Evolutionary conservation across 2,329 filamentous ascomycete genomes (phyloP), one percentile per base, ranked within the genome.

Genomic region (Cryphonectria carpinicola): DNA sequence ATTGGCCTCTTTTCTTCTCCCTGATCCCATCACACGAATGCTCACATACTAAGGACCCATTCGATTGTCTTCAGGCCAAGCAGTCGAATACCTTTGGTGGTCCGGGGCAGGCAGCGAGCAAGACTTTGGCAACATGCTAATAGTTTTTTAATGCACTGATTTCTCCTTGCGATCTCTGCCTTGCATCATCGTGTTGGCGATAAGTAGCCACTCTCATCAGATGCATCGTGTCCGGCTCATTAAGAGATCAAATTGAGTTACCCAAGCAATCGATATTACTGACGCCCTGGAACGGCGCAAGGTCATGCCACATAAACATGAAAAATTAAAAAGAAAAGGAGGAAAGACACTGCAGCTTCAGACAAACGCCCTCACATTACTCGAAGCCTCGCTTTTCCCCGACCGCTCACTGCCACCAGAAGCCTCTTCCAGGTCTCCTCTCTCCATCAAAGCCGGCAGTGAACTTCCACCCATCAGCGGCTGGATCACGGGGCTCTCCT

Each of bases 301-400:
- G 22, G n/a, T 49, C 54, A 58, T 32, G 13, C 14, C 54, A 58
- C 6, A 4, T 17, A 58, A 19, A 28, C 10, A 52, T 25, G 1
- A 52, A n/a, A 4, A 35, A 8, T 1, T 28, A 28, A 28, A 58
- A 7, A n/a, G 25, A 35, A 11, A n/a, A 11, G 8, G 19, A 39
- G 10, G 14, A 63, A 2, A 35, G 39, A 64, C 13, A 46, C 4
- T 14, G 22, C 17, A n/a, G 4, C 8, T 7, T 65, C 28, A 65
- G 41, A 65, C 41, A 52, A 65, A 65, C 7, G 63, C 63, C 28
- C 63, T 28, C n/a, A 49, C 63, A 52, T 65, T 25, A 65, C 63
- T 65, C 25, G 63, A 65, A 35, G 63, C 43, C 17, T 65, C 28
- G 25, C 63, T 65, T 17, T 65, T 46, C 19, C 28, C 19, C 4